Conservation (phyloP, 169 alveolate genomes). For the Fabrea salina region DNA sequence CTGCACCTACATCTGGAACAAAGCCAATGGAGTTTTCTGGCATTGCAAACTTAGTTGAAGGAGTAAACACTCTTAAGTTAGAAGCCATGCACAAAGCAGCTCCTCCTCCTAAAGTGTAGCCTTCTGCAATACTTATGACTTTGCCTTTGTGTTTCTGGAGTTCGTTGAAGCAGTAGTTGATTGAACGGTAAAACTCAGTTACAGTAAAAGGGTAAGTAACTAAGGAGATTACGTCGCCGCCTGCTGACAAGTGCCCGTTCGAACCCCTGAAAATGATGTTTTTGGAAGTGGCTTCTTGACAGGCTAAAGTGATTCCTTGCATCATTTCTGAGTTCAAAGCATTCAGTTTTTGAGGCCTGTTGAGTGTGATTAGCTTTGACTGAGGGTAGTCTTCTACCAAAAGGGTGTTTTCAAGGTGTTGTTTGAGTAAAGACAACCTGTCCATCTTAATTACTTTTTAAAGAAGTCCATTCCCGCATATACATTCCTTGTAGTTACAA, state of each 20-base stretch:
- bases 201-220: not conserved
- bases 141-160: slow-evolving; percentile 19
- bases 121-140: slow-evolving; percentile 62
- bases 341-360: slow-evolving; percentile 4
- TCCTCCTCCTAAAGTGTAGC: slow-evolving; percentile 88
- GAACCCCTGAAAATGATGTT: not conserved
- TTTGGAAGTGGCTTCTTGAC: not conserved
- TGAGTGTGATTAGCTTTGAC: not conserved
- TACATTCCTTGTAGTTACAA: not conserved
- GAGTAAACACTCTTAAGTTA: slow-evolving; percentile 82
- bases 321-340: slow-evolving; percentile 15
- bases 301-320: not conserved
- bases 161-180: slow-evolving; percentile 85
- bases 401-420: not conserved
- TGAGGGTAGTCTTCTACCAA: not conserved
- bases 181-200: slow-evolving; percentile 59
- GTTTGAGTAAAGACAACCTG: not conserved
- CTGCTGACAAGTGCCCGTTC: not conserved
- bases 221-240: not conserved
- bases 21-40: slow-evolving; percentile 87
- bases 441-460: slow-evolving; percentile 6
- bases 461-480: slow-evolving; percentile 29
- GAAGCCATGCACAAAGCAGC: slow-evolving; percentile 82
- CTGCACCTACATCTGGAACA: slow-evolving; percentile 87
- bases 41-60: slow-evolving; percentile 82